Evolutionary conservation across 129 eudicot species (phyloP), one percentile per base, ranked within the genome.

Genomic region (Daucus carota): DNA sequence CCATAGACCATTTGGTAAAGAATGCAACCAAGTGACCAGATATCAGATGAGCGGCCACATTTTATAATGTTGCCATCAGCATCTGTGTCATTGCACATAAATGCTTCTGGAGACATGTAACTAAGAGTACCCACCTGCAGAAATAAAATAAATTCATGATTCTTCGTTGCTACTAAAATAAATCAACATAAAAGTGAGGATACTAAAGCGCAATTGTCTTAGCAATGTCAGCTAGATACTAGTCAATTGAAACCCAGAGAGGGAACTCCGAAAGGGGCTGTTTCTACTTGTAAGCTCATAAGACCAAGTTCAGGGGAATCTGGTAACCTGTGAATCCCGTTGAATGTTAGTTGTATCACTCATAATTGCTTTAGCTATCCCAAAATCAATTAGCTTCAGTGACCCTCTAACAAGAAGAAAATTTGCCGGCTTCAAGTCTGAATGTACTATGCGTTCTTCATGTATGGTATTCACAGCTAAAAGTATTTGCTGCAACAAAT

Each of bases 1-100:
- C 99, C 99, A 73, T 95, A 95, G 22, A 95, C 99, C 99, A 95
- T 95, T 83, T 95, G 99, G 88, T 95, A 95, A 22, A 95, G 99
- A 73, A 95, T 95, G 81, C 99, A 95, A 43, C 99, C 99, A 22
- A 95, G 92, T 4, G 99, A 95, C 99, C 99, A 95, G 73, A 95
- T 95, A 79, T 95, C 99, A 1, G 99, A 95, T 20, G 99, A 88
- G 10, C 99, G 94, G 14, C 99, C 99, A 59, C 97, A 95, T 78
- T 95, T 95, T 46, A 95, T 95, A 36, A 77, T 86, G 81, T 95
- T 92, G 38, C 99, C 99, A 24, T 92, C 80, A 20, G 86, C 86
- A 75, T 95, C 99, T n/a, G 82, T 89, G 72, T 95, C 97, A 10
- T 95, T 92, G 85, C 99, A 95, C 96, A 95, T 78, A 81, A 89